Base-by-base conservation (phyloP, 179 eudicot species). In the Patellifolia procumbens region DNA sequence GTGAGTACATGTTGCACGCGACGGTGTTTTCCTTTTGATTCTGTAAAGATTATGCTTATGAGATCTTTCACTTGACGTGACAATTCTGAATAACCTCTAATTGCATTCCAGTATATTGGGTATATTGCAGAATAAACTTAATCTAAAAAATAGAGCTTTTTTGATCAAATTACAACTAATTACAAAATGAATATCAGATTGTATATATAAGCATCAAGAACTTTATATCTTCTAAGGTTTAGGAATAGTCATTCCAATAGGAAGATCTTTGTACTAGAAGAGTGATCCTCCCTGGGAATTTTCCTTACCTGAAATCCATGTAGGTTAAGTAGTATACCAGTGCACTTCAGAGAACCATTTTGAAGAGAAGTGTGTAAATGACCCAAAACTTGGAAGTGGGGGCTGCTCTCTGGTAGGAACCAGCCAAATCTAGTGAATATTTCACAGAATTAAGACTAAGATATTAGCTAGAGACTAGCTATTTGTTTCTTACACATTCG, bases 1-100 rank as follows among this genome's bases (percentile, higher is more conserved):
- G 98, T 93, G 15, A 83, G 85, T 78, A 37, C 52, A 13, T 32
- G 69, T 69, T 45, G 32, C 63, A 15, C 55, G 66, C 43, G 48
- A 52, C 55, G 34, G 19, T 37, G 56, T 56, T 34, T 76, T 2
- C 46, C 35, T 19, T 76, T 68, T 76, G 58, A 65, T 72, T 65
- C 17, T 56, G 11, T 13, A 12, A 62, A 39, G 17, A 24, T 49
- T 53, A 1, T 53, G 52, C 51, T 31, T 22, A 20, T 58, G 42
- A 31, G 31, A 68, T 53, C 35, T 34, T 79, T 46, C 22, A 22
- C 22, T 48, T 19, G 67, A 51, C 24, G 62, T 31, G 59, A 51
- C 5, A 53, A 69, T 31, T 19, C 55, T 59, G 6, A 28, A 4
- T 26, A 34, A 3, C 37, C 2, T 2, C 32, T 77, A 34, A 64